Evolutionary conservation across 139 green algal species (phyloP), one percentile per base, ranked within the genome.

Genomic region (Klebsormidium nitens): DNA sequence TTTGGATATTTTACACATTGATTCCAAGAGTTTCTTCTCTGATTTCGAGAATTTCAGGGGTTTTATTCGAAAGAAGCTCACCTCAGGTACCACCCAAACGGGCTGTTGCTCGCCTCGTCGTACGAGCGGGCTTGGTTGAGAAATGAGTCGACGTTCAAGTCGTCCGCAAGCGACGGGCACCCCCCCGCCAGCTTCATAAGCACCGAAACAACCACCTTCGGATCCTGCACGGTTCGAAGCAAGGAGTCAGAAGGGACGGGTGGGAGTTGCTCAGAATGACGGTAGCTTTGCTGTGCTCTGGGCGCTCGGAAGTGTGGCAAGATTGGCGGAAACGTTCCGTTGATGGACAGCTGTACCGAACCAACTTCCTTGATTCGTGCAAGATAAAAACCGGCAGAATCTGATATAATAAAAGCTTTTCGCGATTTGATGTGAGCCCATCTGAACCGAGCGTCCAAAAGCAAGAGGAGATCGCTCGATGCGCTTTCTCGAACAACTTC

Each of bases 151-250:
- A 97, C 86, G 66, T 90, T 96, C 1, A 98, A 86, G 75, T 97
- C 87, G 11, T 82, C 63, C 2, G 89, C 84, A 14, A 96, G 83
- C 2, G 75, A 84, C 23, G 87, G 83, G 0, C 81, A 89, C 2
- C 90, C 93, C 0, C 93, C 93, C 6, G 91, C 91, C 50, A 97
- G 86, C 81, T 97, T 97, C 92, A 98, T 97, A 1, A 97, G 87
- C 11, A 85, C 80, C 2, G 76, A 88, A 4, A 94, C 74, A 2
- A 96, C 88, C 28, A 93, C 81, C 32, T 37, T 26, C 36, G 32
- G 17, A 28, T 32, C 5, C 5, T 5, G 31, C 52, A 31, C 19
- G 19, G 23, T 55, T 23, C 46, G 19, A 55, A 55, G 46, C 23
- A 55, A 55, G 19, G 23, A 55, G 46, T n/a, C 32, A 59, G 49